These are phyloP conservation scores for Ophiostoma tasmaniense DNA, from an alignment of 2,329 filamentous ascomycete species.

Conservation along the genomic window DNA sequence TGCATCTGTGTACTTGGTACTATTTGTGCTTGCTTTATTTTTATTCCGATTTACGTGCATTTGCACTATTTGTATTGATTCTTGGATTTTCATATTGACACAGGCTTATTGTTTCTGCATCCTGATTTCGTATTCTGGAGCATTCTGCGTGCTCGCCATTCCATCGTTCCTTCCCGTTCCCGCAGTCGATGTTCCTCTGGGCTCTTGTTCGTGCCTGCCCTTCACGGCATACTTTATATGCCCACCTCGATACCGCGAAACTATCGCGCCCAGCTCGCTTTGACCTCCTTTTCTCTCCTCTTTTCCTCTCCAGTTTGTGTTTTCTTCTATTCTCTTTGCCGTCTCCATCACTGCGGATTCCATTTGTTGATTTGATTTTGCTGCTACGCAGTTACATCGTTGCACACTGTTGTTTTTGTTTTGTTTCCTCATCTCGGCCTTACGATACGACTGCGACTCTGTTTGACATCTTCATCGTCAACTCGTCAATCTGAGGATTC, in stretches of 20 bases:
- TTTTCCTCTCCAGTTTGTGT: neutral
- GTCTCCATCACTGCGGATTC: neutral
- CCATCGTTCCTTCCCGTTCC: neutral
- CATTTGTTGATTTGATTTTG: neutral
- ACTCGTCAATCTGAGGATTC: no score
- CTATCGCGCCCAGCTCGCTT: neutral
- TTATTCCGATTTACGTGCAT: neutral
- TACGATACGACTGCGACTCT: neutral
- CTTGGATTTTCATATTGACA: neutral
- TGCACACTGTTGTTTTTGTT: neutral
- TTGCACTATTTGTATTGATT: neutral
- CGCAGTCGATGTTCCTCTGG: neutral
- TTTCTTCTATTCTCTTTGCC: neutral
- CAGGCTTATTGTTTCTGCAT: no score
- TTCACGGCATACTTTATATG: neutral
- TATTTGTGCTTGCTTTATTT: neutral
- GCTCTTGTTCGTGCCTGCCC: neutral
- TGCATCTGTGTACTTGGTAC: neutral
- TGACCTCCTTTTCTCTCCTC: neutral
- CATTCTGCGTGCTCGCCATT: neutral
- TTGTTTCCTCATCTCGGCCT: neutral
- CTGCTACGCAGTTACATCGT: neutral
- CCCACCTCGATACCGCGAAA: neutral
- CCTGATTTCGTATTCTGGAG: neutral
- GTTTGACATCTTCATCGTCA: no score